A percentile compares a stretch with the other conserved stretches of the same genome.
phyloP scores from a whole-genome alignment of 106 monocot species.

The Ottelia alismoides region DNA sequence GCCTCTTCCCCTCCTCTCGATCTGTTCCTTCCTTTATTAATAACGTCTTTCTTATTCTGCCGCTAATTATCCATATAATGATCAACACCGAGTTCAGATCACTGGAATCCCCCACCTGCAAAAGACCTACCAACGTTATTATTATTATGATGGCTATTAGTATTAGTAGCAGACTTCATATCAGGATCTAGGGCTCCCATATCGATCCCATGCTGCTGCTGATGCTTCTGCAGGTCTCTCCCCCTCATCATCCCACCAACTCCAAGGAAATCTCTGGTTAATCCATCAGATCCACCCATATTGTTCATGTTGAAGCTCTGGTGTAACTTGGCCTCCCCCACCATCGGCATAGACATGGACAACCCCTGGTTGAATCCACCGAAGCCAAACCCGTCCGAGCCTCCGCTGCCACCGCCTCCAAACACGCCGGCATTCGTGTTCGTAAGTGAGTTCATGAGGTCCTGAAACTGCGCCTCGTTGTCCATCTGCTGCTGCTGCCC shows the following conservation, averaged over 20 bases:
- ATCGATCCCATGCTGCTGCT: conserved; percentile 26
- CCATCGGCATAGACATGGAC: no score
- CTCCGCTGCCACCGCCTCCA: not conserved
- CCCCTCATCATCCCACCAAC: conserved; percentile 51
- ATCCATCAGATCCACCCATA: conserved; percentile 23
- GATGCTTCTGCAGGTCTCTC: conserved; percentile 15
- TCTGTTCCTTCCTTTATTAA: no score
- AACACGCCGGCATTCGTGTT: conserved; percentile 21
- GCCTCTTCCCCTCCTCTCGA: no score
- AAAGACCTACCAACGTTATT: not conserved
- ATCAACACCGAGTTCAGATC: no score
- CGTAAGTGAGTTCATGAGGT: conserved; percentile 73
- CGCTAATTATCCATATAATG: no score
- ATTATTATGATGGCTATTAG: no score
- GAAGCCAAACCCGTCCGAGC: conserved; percentile 2
- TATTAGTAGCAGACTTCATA: conserved; percentile 27
- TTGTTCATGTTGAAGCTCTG: conserved; percentile 5
- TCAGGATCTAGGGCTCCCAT: conserved; percentile 42
- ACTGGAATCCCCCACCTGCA: conserved; percentile 2
- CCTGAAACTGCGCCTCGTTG: conserved; percentile 41
- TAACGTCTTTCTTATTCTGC: not conserved
- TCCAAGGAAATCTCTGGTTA: conserved; percentile 80
- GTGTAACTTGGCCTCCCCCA: conserved; percentile 39
- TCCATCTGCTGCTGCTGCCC: conserved; percentile 10
- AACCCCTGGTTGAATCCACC: conserved; percentile 23